phyloP scores from a whole-genome alignment of 2,329 filamentous ascomycete genomes.

The Byssothecium circinans region DNA sequence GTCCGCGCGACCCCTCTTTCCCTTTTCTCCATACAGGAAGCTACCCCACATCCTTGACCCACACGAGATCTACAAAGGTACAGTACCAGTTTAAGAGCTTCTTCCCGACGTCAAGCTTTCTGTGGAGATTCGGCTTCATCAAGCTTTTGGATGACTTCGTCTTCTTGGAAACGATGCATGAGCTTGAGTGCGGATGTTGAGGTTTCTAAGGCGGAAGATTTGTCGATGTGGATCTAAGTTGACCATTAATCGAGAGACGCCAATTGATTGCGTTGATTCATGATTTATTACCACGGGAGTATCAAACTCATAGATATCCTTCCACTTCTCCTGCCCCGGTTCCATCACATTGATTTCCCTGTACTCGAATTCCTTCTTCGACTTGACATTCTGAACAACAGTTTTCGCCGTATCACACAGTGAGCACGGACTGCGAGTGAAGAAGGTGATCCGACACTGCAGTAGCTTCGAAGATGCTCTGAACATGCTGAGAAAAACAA shows the following conservation, averaged over 20 bases:
- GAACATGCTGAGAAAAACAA: conserved; percentile 25
- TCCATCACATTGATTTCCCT: conserved; percentile 70
- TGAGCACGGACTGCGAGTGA: conserved; percentile 71
- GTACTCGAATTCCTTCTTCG: conserved; percentile 67
- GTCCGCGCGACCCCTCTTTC: conserved; percentile 5
- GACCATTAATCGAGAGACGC: conserved; percentile 27
- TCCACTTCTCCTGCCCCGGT: conserved; percentile 65
- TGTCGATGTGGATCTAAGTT: conserved; percentile 63
- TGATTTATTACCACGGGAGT: conserved; percentile 68
- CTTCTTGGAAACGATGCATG: conserved; percentile 74
- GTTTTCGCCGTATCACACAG: conserved; percentile 70
- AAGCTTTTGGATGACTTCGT: conserved; percentile 70
- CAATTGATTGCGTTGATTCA: neutral
- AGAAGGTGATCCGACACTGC: conserved; percentile 67
- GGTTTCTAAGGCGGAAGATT: conserved; percentile 50
- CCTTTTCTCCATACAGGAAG: neutral
- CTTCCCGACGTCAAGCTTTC: conserved; percentile 1
- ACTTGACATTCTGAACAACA: conserved; percentile 69
- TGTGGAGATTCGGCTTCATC: conserved; percentile 50
- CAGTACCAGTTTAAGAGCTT: neutral
- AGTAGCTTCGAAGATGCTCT: conserved; percentile 38
- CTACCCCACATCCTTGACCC: conserved; percentile 19
- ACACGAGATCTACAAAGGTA: too few species aligned
- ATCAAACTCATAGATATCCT: conserved; percentile 76
- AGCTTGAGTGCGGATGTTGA: conserved; percentile 66